Evolutionary conservation across 2,329 filamentous ascomycete genomes (phyloP), one percentile per base, ranked within the genome.

Genomic region (Elsinoe necatrix): DNA sequence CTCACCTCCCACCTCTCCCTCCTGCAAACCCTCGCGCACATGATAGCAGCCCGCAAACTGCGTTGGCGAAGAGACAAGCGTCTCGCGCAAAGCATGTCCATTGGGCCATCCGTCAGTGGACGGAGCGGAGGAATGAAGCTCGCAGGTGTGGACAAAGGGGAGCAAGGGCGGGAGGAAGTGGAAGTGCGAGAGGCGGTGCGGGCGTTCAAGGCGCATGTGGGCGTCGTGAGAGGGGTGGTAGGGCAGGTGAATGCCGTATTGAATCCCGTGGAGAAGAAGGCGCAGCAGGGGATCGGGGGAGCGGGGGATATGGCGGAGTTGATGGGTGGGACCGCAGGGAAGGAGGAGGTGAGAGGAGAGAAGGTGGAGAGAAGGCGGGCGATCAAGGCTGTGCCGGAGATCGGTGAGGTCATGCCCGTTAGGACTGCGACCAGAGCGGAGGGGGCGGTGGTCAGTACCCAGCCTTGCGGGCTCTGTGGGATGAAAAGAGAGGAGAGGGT

Each of bases 11-110:
- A 87, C 61, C 70, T 90, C 2, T 62, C 74, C 75, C 58, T 89
- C 4, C 80, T 80, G 0, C 78, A 77, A 2, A 87, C 89, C 9
- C 84, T 86, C 21, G 87, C 83, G n/a, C 86, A 85, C 43, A 80
- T 96, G 51, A 84, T 96, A 57, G 87, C 88, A 1, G 92, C 91
- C 9, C 84, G 92, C 58, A 90, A 88, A 65, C 75, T 87, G 54
- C 85, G 92, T 57, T 97, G 92, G 92, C 92, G 95, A 68, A 82
- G 92, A 55, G 92, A 97, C 71, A 85, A 82, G 60, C 83, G 89
- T 60, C 76, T 97, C 11, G 82, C 87, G 1, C 89, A 95, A 69
- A 85, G 85, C 66, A 95, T 95, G 87, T 84, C 86, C 57, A 95
- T 97, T 60, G 82, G 83, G 0, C 81, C 81, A 18, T 88, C 89